These are phyloP conservation scores for Talaromyces wortmannii DNA, from an alignment of 495 filamentous ascomycete genomes.

Conservation along the genomic window DNA sequence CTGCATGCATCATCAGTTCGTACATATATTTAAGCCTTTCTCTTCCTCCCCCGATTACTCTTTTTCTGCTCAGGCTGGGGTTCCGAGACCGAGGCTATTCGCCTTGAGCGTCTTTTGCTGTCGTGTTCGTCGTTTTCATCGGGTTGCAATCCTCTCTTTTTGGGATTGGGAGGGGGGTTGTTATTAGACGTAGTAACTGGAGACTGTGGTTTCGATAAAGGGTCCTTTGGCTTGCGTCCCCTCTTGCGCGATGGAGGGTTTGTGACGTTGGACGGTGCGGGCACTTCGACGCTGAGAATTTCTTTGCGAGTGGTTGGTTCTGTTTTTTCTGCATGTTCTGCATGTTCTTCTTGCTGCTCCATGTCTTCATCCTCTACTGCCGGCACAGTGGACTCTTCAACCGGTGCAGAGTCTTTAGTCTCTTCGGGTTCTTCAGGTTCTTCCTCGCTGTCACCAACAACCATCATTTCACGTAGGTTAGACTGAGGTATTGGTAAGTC, in stretches of 20 bases:
- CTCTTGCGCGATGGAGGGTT: not conserved
- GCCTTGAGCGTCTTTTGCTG: not conserved
- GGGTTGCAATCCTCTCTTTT: not conserved
- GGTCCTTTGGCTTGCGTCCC: not conserved
- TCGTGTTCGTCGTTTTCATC: not conserved
- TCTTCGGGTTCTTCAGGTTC: not conserved
- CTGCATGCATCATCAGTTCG: too few relatives aligned
- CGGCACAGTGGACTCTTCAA: not conserved
- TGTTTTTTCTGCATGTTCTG: not conserved
- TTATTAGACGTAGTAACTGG: not conserved
- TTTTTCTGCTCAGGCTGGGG: not conserved
- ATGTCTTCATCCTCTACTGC: not conserved
- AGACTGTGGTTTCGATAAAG: not conserved
- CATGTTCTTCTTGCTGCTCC: not conserved
- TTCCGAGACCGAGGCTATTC: not conserved
- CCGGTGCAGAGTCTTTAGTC: not conserved
- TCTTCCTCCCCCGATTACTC: not conserved
- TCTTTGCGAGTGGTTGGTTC: not conserved
- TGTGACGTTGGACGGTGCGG: not conserved
- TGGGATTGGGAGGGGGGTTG: not conserved
- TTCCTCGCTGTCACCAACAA: slow-evolving; percentile 1
- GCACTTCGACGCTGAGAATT: slow-evolving; percentile 1
- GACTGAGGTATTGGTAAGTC: not conserved
- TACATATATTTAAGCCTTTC: not conserved
- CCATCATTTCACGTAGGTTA: not conserved